Percentiles rank a stretch among this genome's conserved stretches.
Conservation (phyloP, 2,329 filamentous ascomycete species). For the Knufia petricola region DNA sequence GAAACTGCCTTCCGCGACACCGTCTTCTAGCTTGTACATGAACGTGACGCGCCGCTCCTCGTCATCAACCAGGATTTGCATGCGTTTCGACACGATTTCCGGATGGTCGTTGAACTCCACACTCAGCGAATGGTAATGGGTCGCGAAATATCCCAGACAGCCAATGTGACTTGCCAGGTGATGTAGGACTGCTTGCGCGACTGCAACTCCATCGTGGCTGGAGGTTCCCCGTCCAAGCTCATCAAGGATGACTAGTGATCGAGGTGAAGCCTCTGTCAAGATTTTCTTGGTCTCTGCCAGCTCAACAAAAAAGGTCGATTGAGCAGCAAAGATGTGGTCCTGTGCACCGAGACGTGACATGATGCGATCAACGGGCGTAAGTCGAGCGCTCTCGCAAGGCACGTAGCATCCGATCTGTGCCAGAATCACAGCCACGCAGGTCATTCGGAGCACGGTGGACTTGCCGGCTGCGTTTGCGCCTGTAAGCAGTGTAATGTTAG, state of each 20-base stretch:
- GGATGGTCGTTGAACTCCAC: slow-evolving; percentile 84
- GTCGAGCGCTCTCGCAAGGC: slow-evolving; percentile 66
- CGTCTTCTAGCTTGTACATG: slow-evolving; percentile 84
- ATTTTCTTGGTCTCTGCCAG: slow-evolving; percentile 98
- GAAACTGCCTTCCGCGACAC: slow-evolving; percentile 91
- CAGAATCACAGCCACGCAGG: slow-evolving; percentile 93
- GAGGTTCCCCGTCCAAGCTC: slow-evolving; percentile 91
- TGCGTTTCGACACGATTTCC: slow-evolving; percentile 74
- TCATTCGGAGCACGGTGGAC: slow-evolving; percentile 93
- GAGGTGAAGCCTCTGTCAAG: slow-evolving; percentile 80
- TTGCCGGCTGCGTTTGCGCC: slow-evolving; percentile 97
- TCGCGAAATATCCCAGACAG: slow-evolving; percentile 92
- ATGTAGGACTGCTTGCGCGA: slow-evolving; percentile 94
- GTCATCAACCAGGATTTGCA: slow-evolving; percentile 92
- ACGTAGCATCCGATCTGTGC: slow-evolving; percentile 93
- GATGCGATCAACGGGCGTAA: slow-evolving; percentile 91
- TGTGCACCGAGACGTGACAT: slow-evolving; percentile 97
- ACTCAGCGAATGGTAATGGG: slow-evolving; percentile 90
- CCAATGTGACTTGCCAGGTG: slow-evolving; percentile 89
- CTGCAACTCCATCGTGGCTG: slow-evolving; percentile 91
- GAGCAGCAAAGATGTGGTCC: slow-evolving; percentile 96
- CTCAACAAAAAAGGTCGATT: slow-evolving; percentile 97
- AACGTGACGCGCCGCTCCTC: slow-evolving; percentile 82
- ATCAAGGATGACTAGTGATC: slow-evolving; percentile 91
- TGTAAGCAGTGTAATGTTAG: slow-evolving; percentile 85